Conservation (phyloP, 257 asterid genomes). For the Solanum gracilifrons region DNA sequence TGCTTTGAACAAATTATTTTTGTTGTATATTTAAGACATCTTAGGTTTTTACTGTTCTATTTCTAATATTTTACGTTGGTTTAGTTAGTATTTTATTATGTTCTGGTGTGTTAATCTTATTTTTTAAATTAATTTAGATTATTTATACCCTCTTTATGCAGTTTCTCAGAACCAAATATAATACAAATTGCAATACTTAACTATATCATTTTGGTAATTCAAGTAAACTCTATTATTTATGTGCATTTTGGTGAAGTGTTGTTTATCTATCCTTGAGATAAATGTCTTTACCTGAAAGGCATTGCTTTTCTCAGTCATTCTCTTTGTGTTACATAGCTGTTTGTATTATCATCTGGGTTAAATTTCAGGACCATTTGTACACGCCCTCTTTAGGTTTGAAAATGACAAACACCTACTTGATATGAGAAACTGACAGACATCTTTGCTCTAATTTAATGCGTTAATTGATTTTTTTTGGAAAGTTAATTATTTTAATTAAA, state of each 20-base stretch:
- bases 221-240: neutral
- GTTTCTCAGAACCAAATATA: neutral
- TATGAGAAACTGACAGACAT: neutral
- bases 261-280: neutral
- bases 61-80: neutral
- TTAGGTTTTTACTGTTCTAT: neutral
- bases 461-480: neutral
- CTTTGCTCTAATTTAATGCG: neutral
- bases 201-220: neutral
- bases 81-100: neutral
- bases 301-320: neutral
- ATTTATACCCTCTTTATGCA: neutral
- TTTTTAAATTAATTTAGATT: neutral
- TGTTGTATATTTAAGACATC: neutral
- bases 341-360: neutral
- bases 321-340: neutral
- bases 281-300: neutral
- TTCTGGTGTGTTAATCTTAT: neutral
- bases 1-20: neutral
- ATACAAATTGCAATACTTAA: neutral
- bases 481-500: neutral
- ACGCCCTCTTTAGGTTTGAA: neutral
- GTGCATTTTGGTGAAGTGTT: neutral
- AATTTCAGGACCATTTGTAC: neutral
- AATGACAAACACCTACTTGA: neutral